These are phyloP conservation scores for Carex pumila DNA, from an alignment of 176 grass and related monocot species.

Conservation along the genomic window DNA sequence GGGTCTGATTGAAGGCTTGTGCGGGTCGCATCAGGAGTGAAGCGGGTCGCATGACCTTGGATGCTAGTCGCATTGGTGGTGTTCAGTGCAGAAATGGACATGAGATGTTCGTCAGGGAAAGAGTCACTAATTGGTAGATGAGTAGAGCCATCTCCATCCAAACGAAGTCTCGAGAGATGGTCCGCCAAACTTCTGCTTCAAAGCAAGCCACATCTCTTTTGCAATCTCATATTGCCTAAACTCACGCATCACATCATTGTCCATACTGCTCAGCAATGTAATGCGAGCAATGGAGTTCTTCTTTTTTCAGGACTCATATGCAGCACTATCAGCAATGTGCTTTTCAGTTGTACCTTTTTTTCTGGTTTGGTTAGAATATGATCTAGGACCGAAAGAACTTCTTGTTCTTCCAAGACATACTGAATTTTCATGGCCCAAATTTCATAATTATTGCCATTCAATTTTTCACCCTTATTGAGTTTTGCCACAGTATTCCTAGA, in stretches of 20 bases:
- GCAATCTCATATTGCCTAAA: not conserved
- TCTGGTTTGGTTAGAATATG: not conserved
- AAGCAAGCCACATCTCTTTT: not conserved
- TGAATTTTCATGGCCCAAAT: constrained; percentile 1
- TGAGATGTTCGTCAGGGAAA: no score
- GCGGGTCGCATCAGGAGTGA: no score
- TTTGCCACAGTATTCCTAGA: not conserved
- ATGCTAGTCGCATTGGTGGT: no score
- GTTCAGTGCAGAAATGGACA: no score
- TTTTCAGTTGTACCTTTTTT: not conserved
- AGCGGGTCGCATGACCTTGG: no score
- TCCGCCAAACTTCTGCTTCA: not conserved
- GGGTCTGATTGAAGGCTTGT: no score
- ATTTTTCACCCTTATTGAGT: not conserved
- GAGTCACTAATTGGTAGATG: no score
- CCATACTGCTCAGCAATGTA: not conserved
- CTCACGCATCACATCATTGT: not conserved
- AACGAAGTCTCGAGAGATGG: no score
- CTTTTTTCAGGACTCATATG: not conserved
- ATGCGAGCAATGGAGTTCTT: not conserved
- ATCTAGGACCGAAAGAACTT: not conserved
- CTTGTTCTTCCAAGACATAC: no score
- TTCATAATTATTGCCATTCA: not conserved
- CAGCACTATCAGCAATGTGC: not conserved
- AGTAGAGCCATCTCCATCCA: no score